Evolutionary conservation across 495 filamentous ascomycete species (phyloP).

Genomic region (Gamarada debralockiae): DNA sequence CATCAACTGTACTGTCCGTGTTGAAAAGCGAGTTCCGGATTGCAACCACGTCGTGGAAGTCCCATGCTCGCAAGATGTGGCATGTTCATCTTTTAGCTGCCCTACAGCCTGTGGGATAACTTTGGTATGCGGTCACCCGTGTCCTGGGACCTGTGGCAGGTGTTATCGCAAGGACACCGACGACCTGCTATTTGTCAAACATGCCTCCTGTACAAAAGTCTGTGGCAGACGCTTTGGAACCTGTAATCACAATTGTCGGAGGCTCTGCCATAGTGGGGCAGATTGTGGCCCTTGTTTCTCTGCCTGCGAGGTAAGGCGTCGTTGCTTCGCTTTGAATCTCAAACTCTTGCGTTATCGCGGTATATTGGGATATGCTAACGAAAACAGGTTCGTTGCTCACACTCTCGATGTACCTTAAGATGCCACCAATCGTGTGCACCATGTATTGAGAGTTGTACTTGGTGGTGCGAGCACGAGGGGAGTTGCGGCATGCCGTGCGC

Average conservation of each 20-base stretch:
- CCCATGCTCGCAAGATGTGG: constrained; percentile 8
- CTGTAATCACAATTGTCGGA: constrained; percentile 15
- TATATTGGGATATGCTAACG: background rate
- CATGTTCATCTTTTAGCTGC: constrained; percentile 9
- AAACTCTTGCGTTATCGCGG: no score
- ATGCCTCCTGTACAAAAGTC: constrained; percentile 9
- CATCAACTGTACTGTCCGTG: constrained; percentile 12
- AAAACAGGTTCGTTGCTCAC: constrained; percentile 14
- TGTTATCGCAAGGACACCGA: constrained; percentile 7
- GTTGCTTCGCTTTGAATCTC: no score
- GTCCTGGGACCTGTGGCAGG: constrained; percentile 9
- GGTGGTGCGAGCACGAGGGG: constrained; percentile 7
- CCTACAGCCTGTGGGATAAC: constrained; percentile 9
- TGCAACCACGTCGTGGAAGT: constrained; percentile 10
- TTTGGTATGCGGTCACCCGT: constrained; percentile 16
- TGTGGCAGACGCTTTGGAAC: constrained; percentile 10
- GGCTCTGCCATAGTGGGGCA: constrained; percentile 8
- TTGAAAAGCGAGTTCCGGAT: constrained; percentile 11
- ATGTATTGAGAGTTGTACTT: constrained; percentile 26
- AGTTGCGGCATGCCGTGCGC: constrained; percentile 33
- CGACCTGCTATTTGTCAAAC: background rate
- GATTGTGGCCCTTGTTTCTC: constrained; percentile 11
- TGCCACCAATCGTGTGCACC: constrained; percentile 43
- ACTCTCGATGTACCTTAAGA: constrained; percentile 34
- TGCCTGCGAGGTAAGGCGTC: constrained; percentile 20